These are phyloP conservation scores for Aspergillus kassunensis DNA, from an alignment of 495 filamentous ascomycete genomes.

Conservation along the genomic window DNA sequence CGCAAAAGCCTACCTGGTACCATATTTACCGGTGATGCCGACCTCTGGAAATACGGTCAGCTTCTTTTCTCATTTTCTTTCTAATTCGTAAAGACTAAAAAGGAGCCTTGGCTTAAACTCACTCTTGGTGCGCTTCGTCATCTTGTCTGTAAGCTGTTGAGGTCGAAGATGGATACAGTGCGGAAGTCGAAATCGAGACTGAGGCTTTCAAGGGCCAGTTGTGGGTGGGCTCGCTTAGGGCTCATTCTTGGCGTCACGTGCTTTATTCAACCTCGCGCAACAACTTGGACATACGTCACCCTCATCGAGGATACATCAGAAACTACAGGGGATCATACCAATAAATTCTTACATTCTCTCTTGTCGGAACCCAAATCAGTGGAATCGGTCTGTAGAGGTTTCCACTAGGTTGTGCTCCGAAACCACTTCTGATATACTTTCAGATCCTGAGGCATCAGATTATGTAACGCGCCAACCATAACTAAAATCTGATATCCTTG, in stretches of 20 bases:
- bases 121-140: constrained; percentile 97
- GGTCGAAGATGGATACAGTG: constrained; percentile 43
- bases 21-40: constrained; percentile 75
- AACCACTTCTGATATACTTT: not conserved
- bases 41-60: constrained; percentile 60
- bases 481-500: not conserved
- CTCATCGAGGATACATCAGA: no score
- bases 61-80: constrained; percentile 13
- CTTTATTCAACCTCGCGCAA: not conserved
- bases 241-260: constrained; percentile 30
- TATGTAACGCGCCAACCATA: not conserved
- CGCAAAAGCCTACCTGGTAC: constrained; percentile 54
- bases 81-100: not conserved
- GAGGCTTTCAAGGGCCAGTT: constrained; percentile 35
- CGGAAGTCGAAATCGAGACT: constrained; percentile 40
- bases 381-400: no score
- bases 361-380: no score
- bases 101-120: constrained; percentile 24
- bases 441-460: not conserved
- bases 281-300: not conserved
- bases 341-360: no score
- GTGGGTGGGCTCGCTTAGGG: constrained; percentile 51
- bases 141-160: constrained; percentile 55
- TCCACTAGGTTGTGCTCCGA: no score
- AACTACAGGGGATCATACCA: no score